These are phyloP conservation scores for Cyathus striatus DNA, from an alignment of 768 basidiomycete species.

Conservation along the genomic window DNA sequence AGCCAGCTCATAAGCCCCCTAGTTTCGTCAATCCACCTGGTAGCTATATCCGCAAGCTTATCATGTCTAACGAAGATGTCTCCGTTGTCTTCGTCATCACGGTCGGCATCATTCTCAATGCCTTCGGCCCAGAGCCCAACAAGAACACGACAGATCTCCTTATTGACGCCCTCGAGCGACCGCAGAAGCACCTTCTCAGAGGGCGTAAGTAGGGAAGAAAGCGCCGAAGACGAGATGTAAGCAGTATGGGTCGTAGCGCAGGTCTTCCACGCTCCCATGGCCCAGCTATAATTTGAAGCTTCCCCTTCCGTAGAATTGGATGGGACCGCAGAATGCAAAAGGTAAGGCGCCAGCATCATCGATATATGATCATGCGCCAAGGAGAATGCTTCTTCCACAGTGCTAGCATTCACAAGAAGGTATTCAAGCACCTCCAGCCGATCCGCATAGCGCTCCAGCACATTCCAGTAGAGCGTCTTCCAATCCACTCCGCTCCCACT, in stretches of 20 bases:
- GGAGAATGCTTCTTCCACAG: conserved; percentile 7
- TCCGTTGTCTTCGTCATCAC: background rate
- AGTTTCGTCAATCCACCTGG: conserved; percentile 28
- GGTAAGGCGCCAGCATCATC: conserved; percentile 26
- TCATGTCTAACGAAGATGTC: background rate
- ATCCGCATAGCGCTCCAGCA: conserved; percentile 35
- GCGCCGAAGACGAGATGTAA: conserved; percentile 15
- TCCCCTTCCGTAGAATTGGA: background rate
- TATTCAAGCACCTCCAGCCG: conserved; percentile 34
- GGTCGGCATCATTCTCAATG: conserved; percentile 7
- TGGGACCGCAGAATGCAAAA: background rate
- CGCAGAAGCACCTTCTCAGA: conserved; percentile 24
- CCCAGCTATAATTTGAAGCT: conserved; percentile 19
- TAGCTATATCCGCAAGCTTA: background rate
- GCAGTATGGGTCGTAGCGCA: conserved; percentile 27
- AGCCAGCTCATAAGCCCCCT: conserved; percentile 41
- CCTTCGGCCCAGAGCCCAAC: conserved; percentile 40
- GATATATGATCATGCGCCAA: conserved; percentile 21
- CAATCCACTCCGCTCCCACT: conserved; percentile 36
- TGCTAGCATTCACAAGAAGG: conserved; percentile 17
- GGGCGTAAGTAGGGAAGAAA: conserved; percentile 12
- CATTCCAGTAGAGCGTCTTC: conserved; percentile 27
- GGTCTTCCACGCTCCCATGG: conserved; percentile 23
- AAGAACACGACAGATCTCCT: conserved; percentile 2
- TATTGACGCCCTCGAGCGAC: background rate